Evolutionary conservation across 345 rosid genomes (phyloP).

Genomic region (Salix brachista): DNA sequence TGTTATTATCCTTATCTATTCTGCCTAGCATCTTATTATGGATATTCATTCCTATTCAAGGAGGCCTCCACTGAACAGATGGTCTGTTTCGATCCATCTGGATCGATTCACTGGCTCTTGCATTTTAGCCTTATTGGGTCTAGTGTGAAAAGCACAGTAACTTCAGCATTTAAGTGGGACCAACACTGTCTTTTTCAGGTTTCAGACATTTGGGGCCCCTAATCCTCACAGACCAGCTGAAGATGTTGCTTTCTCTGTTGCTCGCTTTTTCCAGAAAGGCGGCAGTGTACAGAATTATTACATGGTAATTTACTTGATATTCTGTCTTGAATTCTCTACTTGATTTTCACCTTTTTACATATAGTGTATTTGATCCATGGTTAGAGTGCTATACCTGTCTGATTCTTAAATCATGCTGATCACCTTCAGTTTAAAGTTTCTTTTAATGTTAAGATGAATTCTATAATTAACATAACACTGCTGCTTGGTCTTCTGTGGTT

Average conservation of each 20-base stretch:
- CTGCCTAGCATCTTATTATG: too few relatives aligned
- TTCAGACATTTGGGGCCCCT: slow-evolving; percentile 79
- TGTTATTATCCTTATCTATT: too few relatives aligned
- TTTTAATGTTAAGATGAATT: not conserved
- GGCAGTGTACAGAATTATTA: slow-evolving; percentile 87
- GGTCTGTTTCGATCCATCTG: too few relatives aligned
- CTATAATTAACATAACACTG: too few relatives aligned
- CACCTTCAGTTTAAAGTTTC: not conserved
- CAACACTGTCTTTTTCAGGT: slow-evolving; percentile 39
- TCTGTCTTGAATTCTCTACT: not conserved
- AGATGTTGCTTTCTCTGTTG: slow-evolving; percentile 82
- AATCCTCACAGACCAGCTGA: slow-evolving; percentile 92
- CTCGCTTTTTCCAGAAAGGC: slow-evolving; percentile 88
- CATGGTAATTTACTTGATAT: slow-evolving; percentile 53
- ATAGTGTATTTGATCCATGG: not conserved
- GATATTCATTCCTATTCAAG: too few relatives aligned
- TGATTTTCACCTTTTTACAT: not conserved
- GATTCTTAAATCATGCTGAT: not conserved
- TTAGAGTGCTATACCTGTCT: not conserved
- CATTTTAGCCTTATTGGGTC: too few relatives aligned
- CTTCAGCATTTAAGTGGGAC: too few relatives aligned
- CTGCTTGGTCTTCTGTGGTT: slow-evolving; percentile 11
- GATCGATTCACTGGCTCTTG: too few relatives aligned
- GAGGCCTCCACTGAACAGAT: too few relatives aligned
- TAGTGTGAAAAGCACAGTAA: too few relatives aligned